Conservation (phyloP, 441 rosid genomes). For the Jatropha multifida region DNA sequence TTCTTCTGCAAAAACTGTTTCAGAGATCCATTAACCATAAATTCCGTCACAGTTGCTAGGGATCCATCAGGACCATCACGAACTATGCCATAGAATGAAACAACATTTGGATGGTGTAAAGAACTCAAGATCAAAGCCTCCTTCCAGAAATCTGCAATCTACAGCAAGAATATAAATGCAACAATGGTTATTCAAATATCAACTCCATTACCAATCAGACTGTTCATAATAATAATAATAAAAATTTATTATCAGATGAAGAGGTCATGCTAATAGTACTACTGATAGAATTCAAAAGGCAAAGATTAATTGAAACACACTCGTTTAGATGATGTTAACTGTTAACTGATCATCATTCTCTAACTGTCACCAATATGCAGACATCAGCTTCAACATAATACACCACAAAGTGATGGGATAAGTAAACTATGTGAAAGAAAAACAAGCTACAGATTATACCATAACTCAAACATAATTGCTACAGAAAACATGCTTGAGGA, state of each 20-base stretch:
- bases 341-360: background rate
- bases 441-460: background rate
- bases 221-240: conserved; percentile 6
- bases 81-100: conserved; percentile 96
- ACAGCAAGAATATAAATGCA: conserved; percentile 30
- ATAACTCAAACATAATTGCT: background rate
- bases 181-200: conserved; percentile 8
- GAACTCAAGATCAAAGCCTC: conserved; percentile 95
- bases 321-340: background rate
- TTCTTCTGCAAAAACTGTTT: conserved; percentile 98
- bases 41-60: conserved; percentile 93
- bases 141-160: conserved; percentile 99
- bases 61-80: conserved; percentile 99
- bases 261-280: background rate
- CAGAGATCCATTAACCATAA: conserved; percentile 97
- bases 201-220: conserved; percentile 14
- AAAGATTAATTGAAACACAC: background rate
- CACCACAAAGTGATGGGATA: background rate
- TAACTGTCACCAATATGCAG: background rate
- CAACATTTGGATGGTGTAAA: conserved; percentile 98
- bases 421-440: background rate
- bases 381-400: background rate
- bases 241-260: conserved; percentile 5
- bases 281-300: background rate
- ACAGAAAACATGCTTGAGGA: background rate